These are phyloP conservation scores for Suillus occidentalis DNA, from an alignment of 768 basidiomycete species.

Conservation along the genomic window DNA sequence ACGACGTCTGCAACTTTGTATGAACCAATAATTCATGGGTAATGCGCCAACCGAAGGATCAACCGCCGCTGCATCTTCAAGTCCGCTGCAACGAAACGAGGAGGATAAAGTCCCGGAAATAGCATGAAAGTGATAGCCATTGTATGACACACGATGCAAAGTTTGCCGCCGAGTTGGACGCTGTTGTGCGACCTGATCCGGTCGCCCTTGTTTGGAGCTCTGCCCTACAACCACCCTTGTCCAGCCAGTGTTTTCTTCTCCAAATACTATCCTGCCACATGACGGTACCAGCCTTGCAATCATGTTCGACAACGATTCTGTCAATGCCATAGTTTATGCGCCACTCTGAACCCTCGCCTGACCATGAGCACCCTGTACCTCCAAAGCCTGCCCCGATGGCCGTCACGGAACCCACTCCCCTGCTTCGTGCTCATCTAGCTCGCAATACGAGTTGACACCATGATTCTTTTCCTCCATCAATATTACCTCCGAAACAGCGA, in stretches of 20 bases:
- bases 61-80: conserved; percentile 43
- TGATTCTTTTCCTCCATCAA: conserved; percentile 82
- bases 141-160: conserved; percentile 41
- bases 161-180: conserved; percentile 55
- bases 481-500: conserved; percentile 60
- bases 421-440: conserved; percentile 90
- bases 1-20: conserved; percentile 49
- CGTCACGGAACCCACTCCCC: conserved; percentile 31
- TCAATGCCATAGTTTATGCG: conserved; percentile 47
- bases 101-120: conserved; percentile 27
- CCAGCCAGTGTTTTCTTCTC: conserved; percentile 24
- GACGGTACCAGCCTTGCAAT: conserved; percentile 25
- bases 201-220: conserved; percentile 55
- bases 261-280: conserved; percentile 27
- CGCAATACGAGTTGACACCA: conserved; percentile 86
- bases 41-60: conserved; percentile 38
- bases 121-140: conserved; percentile 33
- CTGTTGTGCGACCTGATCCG: conserved; percentile 49
- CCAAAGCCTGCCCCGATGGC: conserved; percentile 35
- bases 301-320: conserved; percentile 19
- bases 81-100: conserved; percentile 43
- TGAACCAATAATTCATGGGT: conserved; percentile 26
- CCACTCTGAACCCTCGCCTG: conserved; percentile 65
- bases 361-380: not conserved
- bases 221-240: conserved; percentile 22